Evolutionary conservation across 164 flowering plant species (phyloP), one percentile per base, ranked within the genome.

Genomic region (Hamamelis virginiana): DNA sequence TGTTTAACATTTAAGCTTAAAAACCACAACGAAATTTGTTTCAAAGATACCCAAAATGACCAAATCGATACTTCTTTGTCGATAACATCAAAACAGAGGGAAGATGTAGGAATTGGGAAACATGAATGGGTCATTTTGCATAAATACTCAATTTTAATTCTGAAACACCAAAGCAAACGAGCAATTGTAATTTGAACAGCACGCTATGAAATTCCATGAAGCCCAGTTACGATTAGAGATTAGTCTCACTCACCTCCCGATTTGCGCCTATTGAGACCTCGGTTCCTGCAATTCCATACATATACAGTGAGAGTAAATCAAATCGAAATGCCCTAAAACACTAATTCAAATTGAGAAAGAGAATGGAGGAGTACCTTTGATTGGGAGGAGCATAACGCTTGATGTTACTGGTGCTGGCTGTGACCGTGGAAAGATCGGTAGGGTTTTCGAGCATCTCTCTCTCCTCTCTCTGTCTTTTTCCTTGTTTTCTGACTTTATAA

Each of bases 301-400:
- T 64, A 47, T n/a, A 44, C 28, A 59, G 15, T 25, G 23, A 16
- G 60, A 58, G 3, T 5, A 59, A 8, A 67, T 18, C 15, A 18
- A 59, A 33, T n/a, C n/a, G 12, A 58, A 64, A 45, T 4, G 38
- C 51, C 25, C 38, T 33, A 57, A 14, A 16, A 15, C 1, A 47
- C 3, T 47, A 21, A 22, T 33, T 9, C 52, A 22, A 50, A 55
- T n/a, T n/a, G 11, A 56, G 41, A 11, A 9, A 23, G 8, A 25
- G 15, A 18, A 18, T 2, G 52, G 23, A 12, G 2, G 48, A 25
- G 3, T 22, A 45, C 86, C 84, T 82, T 51, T 81, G 86, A 72
- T 76, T 74, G 5, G 87, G 83, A 73, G 83, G 83, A 33, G 83
- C 81, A 60, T 79, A 81, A 28, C 78, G 81, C 69, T 72, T 81